These are phyloP conservation scores for Solioccasus polychromus DNA, from an alignment of 768 basidiomycete genomes.

Conservation along the genomic window DNA sequence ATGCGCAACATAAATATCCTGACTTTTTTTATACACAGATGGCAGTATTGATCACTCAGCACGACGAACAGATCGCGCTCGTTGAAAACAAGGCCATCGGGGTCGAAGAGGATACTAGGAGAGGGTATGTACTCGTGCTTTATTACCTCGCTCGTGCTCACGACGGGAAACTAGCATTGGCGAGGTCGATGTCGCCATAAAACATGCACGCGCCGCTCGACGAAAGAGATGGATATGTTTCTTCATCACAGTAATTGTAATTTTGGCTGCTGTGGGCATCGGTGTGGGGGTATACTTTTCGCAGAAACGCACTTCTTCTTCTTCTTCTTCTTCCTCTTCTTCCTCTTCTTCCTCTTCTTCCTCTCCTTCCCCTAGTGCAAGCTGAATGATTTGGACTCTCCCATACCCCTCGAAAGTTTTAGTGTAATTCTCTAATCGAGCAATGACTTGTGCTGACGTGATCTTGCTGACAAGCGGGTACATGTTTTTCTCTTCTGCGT, in stretches of 20 bases:
- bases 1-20: background rate
- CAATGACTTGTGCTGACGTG: no score
- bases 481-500: no score
- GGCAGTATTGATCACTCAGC: slow-evolving; percentile 73
- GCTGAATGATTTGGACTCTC: no score
- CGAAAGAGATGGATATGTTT: slow-evolving; percentile 89
- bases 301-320: background rate
- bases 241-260: slow-evolving; percentile 53
- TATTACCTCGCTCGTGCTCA: background rate
- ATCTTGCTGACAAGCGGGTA: no score
- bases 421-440: no score
- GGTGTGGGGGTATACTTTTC: slow-evolving; percentile 30
- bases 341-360: no score
- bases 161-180: slow-evolving; percentile 41
- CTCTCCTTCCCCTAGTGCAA: no score
- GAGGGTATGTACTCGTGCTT: slow-evolving; percentile 49
- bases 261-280: slow-evolving; percentile 44
- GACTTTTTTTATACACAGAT: slow-evolving; percentile 45
- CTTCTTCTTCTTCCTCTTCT: background rate
- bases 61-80: slow-evolving; percentile 67
- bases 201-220: slow-evolving; percentile 65
- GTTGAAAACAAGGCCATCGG: slow-evolving; percentile 61
- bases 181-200: slow-evolving; percentile 66
- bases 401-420: no score
- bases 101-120: slow-evolving; percentile 67